Percentiles rank a stretch among this genome's conserved stretches.
These are phyloP conservation scores for Hymenoscyphus albidus DNA, from an alignment of 2,329 filamentous ascomycete species.

Conservation along the genomic window DNA sequence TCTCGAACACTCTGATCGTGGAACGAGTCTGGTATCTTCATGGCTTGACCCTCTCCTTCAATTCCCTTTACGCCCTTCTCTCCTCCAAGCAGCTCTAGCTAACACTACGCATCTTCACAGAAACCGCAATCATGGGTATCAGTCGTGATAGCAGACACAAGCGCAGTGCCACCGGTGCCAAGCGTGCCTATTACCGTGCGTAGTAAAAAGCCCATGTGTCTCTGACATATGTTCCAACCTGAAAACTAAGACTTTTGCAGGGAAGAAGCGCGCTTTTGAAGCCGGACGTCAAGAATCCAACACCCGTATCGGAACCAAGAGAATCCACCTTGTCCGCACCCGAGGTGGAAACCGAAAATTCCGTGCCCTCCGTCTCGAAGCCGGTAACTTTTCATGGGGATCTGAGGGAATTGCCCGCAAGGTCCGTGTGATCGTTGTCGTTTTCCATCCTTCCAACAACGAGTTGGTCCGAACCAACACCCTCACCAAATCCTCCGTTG, in stretches of 20 bases:
- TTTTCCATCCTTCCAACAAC: conserved; percentile 99
- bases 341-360: conserved; percentile 99
- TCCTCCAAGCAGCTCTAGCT: conserved; percentile 19
- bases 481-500: conserved; percentile 96
- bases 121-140: conserved; percentile 94
- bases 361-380: conserved; percentile 97
- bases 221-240: conserved; percentile 69
- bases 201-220: conserved; percentile 67
- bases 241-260: conserved; percentile 53
- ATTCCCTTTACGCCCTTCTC: not conserved
- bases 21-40: conserved; percentile 2
- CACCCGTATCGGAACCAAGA: conserved; percentile 97
- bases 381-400: conserved; percentile 99
- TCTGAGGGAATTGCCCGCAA: conserved; percentile 98
- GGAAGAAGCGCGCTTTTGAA: conserved; percentile 99
- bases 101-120: conserved; percentile 41
- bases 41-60: not conserved
- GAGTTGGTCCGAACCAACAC: conserved; percentile 99
- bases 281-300: conserved; percentile 98
- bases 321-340: conserved; percentile 93
- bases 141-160: conserved; percentile 99
- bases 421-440: conserved; percentile 97
- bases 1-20: conserved; percentile 11
- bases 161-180: conserved; percentile 98
- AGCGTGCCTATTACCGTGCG: conserved; percentile 88